A percentile compares a stretch with the other conserved stretches of the same genome.
Evolutionary conservation across 2,329 filamentous ascomycete genomes (phyloP).

Genomic region (Trichoderma pleuroti): DNA sequence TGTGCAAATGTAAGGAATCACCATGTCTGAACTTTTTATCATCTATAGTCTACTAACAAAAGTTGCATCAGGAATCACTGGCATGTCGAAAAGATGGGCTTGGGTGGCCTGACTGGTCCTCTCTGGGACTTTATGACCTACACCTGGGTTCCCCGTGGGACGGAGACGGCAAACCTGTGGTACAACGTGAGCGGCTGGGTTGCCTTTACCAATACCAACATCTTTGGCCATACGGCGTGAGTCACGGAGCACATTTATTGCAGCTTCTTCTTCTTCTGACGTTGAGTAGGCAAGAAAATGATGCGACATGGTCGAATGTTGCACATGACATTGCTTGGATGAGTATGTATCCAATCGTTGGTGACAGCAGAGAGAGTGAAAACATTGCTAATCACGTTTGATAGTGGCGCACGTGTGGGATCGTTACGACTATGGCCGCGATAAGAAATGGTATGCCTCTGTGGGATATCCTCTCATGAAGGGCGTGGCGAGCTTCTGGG

Average conservation of each 20-base stretch:
- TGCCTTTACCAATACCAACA: conserved; percentile 55
- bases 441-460: conserved; percentile 43
- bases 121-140: conserved; percentile 53
- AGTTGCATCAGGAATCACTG: conserved; percentile 48
- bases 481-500: conserved; percentile 52
- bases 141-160: conserved; percentile 52
- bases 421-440: conserved; percentile 51
- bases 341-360: conserved; percentile 27
- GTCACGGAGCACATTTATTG: not conserved
- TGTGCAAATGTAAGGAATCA: conserved; percentile 43
- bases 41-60: not conserved
- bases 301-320: conserved; percentile 9
- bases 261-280: not conserved
- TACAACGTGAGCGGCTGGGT: conserved; percentile 56
- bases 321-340: conserved; percentile 31
- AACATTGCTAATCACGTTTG: not conserved
- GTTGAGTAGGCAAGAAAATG: conserved; percentile 5
- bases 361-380: not conserved
- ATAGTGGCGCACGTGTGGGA: conserved; percentile 54
- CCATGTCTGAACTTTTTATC: not conserved
- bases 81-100: conserved; percentile 50
- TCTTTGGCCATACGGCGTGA: conserved; percentile 51
- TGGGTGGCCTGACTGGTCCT: conserved; percentile 43
- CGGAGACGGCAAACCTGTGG: conserved; percentile 50
- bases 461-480: conserved; percentile 53